A percentile compares a stretch with the other conserved stretches of the same genome.
Evolutionary conservation across 2,329 filamentous ascomycete genomes (phyloP).

Genomic region (Hypoxylon sp.): DNA sequence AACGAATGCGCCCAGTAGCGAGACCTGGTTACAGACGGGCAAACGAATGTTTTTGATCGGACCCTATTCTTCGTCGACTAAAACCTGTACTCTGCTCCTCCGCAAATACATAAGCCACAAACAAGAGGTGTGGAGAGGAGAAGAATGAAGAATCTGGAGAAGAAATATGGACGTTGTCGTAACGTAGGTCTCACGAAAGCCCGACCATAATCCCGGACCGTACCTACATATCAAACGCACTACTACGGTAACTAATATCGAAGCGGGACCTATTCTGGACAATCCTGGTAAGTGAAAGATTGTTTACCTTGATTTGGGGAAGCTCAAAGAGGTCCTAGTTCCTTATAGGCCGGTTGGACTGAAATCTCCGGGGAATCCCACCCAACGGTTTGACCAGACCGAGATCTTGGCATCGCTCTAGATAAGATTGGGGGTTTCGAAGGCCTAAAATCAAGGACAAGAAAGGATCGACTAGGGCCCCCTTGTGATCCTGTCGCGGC

Average conservation of each 20-base stretch:
- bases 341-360: constrained; percentile 37
- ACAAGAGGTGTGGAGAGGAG: constrained; percentile 33
- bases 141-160: constrained; percentile 37
- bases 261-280: constrained; percentile 30
- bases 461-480: constrained; percentile 37
- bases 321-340: constrained; percentile 20
- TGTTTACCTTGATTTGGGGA: constrained; percentile 44
- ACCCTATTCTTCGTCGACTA: constrained; percentile 21
- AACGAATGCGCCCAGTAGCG: constrained; percentile 37
- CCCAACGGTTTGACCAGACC: constrained; percentile 23
- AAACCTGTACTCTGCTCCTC: constrained; percentile 31
- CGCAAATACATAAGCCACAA: constrained; percentile 20
- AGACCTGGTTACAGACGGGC: constrained; percentile 25
- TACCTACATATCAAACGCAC: constrained; percentile 45
- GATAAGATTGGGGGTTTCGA: constrained; percentile 37
- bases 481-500: constrained; percentile 15
- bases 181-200: constrained; percentile 37
- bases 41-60: constrained; percentile 40
- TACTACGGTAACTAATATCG: constrained; percentile 40
- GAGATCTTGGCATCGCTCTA: constrained; percentile 28
- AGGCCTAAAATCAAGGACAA: constrained; percentile 30
- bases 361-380: constrained; percentile 42
- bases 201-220: constrained; percentile 31
- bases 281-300: constrained; percentile 32
- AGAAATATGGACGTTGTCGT: constrained; percentile 36